Evolutionary conservation across 257 asterid genomes (phyloP), one percentile per base, ranked within the genome.

Genomic region (Ophiorrhiza pumila): DNA sequence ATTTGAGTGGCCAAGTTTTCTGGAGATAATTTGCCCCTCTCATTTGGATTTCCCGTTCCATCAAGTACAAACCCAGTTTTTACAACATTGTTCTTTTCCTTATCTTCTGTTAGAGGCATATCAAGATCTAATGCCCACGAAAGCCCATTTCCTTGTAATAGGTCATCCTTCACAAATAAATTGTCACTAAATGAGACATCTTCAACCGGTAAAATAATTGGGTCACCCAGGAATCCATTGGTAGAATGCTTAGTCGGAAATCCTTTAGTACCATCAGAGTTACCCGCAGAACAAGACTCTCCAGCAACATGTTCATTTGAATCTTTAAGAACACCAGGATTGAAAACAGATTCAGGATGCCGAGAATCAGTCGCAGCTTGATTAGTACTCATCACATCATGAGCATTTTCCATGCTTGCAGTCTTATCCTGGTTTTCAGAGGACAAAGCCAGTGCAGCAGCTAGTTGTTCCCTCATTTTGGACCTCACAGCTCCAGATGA

Each of bases 121-220:
- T 90, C 97, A 74, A 90, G 79, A 71, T 90, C 94, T 77, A 89
- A 87, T 22, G 96, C 99, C 99, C 99, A 95, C 57, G 98, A 89
- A 74, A 95, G 98, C 73, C 97, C 99, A 80, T 95, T 90, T 43
- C 99, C 99, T 83, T 89, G 98, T 86, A 95, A 80, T 52, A 95
- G 99, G 59, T 95, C 99, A 68, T 95, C 99, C 79, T 90, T 92
- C 63, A 74, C 88, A 64, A 90, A 95, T 78, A 95, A 89, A 78
- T 75, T 89, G 78, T 92, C 90, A 18, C 91, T 84, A 78, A 89
- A 92, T 7, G 96, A 59, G 61, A 78, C 86, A 66, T 89, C 97
- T 8, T 84, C 97, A 74, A 85, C 95, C 15, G 90, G 90, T 70
- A 95, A 85, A 58, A 80, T 62, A 67, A 86, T 41, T 78, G 73